These are phyloP conservation scores for Schrenkiella parvula DNA, from an alignment of 345 rosid species.

Conservation along the genomic window DNA sequence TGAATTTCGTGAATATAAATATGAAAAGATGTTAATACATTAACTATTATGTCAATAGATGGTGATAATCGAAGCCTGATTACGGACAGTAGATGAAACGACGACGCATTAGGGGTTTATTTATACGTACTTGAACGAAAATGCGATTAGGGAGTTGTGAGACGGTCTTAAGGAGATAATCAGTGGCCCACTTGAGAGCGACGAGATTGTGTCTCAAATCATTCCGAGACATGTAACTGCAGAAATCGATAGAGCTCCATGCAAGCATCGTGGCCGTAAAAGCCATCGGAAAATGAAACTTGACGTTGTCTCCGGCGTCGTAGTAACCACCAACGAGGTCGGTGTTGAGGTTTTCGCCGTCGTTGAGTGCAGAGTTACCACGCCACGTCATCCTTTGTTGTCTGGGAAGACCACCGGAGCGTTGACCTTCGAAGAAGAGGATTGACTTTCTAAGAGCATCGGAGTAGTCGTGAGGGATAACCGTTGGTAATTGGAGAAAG, in stretches of 20 bases:
- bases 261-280: constrained; percentile 80
- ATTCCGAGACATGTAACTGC: constrained; percentile 52
- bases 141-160: constrained; percentile 79
- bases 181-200: constrained; percentile 73
- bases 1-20: no score
- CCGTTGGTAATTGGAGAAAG: constrained; percentile 11
- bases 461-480: constrained; percentile 48
- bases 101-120: neutral
- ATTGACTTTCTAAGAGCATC: constrained; percentile 80
- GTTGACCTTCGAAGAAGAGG: constrained; percentile 90
- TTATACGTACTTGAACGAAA: constrained; percentile 68
- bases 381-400: constrained; percentile 76
- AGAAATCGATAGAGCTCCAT: constrained; percentile 83
- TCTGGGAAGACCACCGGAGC: constrained; percentile 70
- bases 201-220: constrained; percentile 53
- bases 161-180: constrained; percentile 80
- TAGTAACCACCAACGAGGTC: constrained; percentile 89
- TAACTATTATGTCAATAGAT: no score
- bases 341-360: constrained; percentile 53
- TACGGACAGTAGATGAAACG: neutral
- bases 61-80: no score
- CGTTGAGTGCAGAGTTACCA: constrained; percentile 60
- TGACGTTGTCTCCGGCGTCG: constrained; percentile 91
- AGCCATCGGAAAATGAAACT: constrained; percentile 92
- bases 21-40: no score